Evolutionary conservation across 306 rosid species (phyloP), one percentile per base, ranked within the genome.

Genomic region (Ochetophila trinervis): DNA sequence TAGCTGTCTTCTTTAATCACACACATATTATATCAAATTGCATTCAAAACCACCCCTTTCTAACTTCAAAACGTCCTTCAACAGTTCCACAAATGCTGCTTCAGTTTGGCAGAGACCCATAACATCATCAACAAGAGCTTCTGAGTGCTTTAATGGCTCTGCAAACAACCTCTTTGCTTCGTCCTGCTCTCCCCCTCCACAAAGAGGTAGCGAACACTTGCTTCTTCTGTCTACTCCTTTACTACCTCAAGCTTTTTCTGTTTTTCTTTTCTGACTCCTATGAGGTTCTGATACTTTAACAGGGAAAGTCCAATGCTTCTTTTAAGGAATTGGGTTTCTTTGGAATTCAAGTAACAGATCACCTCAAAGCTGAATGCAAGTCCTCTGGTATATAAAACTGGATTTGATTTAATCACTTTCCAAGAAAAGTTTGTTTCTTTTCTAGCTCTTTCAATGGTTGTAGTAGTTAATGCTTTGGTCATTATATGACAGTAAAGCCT

Each of bases 71-170:
- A 3, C 49, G 16, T 37, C 8, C 42, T 22, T 40, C 53, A 40
- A 11, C 53, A 54, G 22, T 9, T 17, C 17, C 16, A 15, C 11
- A 44, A 8, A 9, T 44, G 14, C 49, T 44, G 49, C 51, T 11
- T 13, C 14, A 47, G 17, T 47, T 10, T 3, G 17, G 17, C 51
- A 11, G 6, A 17, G 0, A 47, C 17, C 13, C 54, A 16, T 17
- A 6, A 4, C 10, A 50, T 14, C 23, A 18, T 50, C 54, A 50
- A 19, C 20, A n/a, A 50, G 17, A 50, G 54, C 21, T 19, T 19
- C 54, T 50, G 19, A n/a, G 19, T 4, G 19, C 54, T 16, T 42
- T 53, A 63, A 74, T 68, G 79, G 79, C 74, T 48, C 69, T 74
- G n/a, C 74, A 34, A 55, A 48, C 74, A 11, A 27, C 70, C 4